phyloP scores from a whole-genome alignment of 495 filamentous ascomycete genomes.

The Annulohypoxylon nitens region DNA sequence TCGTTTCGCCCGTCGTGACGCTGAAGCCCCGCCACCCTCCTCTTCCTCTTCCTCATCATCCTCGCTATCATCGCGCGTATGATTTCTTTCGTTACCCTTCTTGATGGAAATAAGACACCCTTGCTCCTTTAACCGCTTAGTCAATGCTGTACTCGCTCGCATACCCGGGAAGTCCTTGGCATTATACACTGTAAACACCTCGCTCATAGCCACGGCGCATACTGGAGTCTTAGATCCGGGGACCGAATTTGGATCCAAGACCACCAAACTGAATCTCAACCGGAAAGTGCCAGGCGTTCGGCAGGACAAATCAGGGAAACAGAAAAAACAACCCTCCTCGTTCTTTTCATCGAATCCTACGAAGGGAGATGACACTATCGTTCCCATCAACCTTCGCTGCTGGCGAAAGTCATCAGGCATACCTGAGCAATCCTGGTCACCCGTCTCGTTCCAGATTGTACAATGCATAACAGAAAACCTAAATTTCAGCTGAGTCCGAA shows the following conservation, averaged over 20 bases:
- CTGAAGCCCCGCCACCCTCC: constrained; percentile 33
- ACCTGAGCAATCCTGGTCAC: constrained; percentile 70
- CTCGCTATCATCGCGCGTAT: constrained; percentile 63
- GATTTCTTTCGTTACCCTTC: constrained; percentile 78
- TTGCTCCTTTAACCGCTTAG: constrained; percentile 77
- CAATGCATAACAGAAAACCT: constrained; percentile 89
- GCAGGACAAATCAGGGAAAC: constrained; percentile 94
- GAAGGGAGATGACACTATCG: constrained; percentile 80
- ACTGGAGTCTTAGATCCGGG: constrained; percentile 71
- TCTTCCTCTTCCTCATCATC: constrained; percentile 63
- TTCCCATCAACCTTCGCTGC: constrained; percentile 81
- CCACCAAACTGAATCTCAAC: constrained; percentile 88
- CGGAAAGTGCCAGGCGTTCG: constrained; percentile 86
- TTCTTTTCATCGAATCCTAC: constrained; percentile 74
- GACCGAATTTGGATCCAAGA: constrained; percentile 69
- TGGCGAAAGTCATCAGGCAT: constrained; percentile 70
- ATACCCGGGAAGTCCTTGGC: constrained; percentile 99
- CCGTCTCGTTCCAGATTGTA: constrained; percentile 74
- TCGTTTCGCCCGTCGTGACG: constrained; percentile 43
- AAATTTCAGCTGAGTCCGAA: constrained; percentile 72
- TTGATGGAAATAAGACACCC: constrained; percentile 84
- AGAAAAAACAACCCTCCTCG: constrained; percentile 87
- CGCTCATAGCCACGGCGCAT: constrained; percentile 76
- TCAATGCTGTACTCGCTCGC: constrained; percentile 77
- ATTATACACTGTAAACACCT: constrained; percentile 87